Evolutionary conservation across 768 basidiomycete genomes (phyloP).

Genomic region (Collybia mongolica): DNA sequence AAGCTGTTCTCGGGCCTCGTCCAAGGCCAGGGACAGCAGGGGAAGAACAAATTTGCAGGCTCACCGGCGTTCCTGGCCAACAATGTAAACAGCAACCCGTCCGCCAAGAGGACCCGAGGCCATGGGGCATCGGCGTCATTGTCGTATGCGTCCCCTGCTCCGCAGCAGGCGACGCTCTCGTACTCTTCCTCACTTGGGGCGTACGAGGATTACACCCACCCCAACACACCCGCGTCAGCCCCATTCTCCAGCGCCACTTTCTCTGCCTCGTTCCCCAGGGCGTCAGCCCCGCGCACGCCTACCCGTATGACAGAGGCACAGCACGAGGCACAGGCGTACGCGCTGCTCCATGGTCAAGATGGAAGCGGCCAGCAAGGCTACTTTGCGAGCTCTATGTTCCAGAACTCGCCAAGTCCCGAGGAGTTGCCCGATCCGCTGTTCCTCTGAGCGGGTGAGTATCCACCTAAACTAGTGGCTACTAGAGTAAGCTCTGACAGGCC

Average conservation of each 20-base stretch:
- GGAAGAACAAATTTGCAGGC: neutral
- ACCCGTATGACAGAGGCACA: constrained; percentile 21
- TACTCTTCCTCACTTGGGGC: no score
- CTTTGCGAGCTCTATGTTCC: constrained; percentile 82
- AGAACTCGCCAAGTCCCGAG: constrained; percentile 85
- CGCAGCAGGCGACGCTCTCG: no score
- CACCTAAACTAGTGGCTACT: neutral
- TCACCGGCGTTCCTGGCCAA: no score
- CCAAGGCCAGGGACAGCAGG: constrained; percentile 4
- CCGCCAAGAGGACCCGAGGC: no score
- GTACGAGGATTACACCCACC: no score
- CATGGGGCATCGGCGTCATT: no score
- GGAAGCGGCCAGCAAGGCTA: constrained; percentile 33
- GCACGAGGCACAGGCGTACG: constrained; percentile 26
- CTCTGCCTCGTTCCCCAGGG: neutral
- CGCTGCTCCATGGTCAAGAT: neutral
- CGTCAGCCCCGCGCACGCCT: constrained; percentile 3
- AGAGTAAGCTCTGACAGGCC: neutral
- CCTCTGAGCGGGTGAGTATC: constrained; percentile 27
- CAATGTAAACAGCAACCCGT: no score
- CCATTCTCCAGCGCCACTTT: neutral
- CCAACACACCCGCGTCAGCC: no score
- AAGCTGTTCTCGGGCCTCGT: constrained; percentile 39
- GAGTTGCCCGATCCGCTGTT: constrained; percentile 73
- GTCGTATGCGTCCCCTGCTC: no score